Evolutionary conservation across 2,329 filamentous ascomycete species (phyloP), one percentile per base, ranked within the genome.

Genomic region (Fusarium algeriense): DNA sequence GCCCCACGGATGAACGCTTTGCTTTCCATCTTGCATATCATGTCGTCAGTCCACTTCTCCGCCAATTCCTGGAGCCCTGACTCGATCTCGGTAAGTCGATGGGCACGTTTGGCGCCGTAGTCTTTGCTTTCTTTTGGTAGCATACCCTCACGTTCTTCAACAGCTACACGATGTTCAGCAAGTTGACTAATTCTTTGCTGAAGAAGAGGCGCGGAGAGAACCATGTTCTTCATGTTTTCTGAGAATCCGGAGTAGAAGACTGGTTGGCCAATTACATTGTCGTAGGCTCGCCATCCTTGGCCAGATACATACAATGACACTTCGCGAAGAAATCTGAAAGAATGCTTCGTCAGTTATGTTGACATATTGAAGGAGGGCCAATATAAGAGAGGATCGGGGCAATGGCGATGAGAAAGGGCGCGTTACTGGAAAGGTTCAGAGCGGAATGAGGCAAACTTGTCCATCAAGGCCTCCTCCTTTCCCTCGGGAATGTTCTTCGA

Each of bases 11-110:
- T 97, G 78, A 98, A 98, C 4, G 89, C 85, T 79, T 95, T 97
- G 85, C 92, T 97, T 81, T 99, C 96, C 87, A 98, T 95, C 83
- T 99, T 99, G 88, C 95, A 98, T 69, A 99, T 98, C 96, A 99
- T 98, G 70, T 92, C 90, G 78, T 97, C 94, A 28, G 94, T 93
- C 88, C 96, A 91, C 72, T 92, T 91, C 70, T 96, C 93, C 7
- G 93, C 92, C 7, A 98, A 91, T 77, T 97, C 91, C 59, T 90
- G 87, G 48, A 99, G 84, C 63, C 91, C 91, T 40, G 86, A 85
- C 77, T 94, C 90, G 60, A 98, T 89, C 75, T 92, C 89, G 60
- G 83, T 84, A 57, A 86, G 88, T 60, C 88, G 84, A 68, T 86
- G 87, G 7, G 83, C 82, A 60, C 86, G 85, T 79, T 89, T 85